A percentile compares a stretch with the other conserved stretches of the same genome.
Conservation (phyloP, 345 rosid genomes). For the Aegle marmelos region DNA sequence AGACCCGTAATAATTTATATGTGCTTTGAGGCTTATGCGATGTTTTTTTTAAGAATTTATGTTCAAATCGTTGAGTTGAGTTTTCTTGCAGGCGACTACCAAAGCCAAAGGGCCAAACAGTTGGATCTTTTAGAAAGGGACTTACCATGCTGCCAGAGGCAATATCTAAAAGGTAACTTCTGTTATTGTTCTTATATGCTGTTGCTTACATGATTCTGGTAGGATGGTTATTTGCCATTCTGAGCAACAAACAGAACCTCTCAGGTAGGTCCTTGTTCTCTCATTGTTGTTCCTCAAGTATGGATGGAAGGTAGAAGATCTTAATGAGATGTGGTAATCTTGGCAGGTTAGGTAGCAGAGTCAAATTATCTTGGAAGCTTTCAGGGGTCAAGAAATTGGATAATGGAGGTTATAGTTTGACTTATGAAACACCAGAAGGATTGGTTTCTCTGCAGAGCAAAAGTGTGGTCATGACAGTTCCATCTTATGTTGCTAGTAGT, state of each 20-base stretch:
- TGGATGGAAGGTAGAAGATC: conserved; percentile 7
- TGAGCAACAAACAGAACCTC: not conserved
- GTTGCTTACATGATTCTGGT: not conserved
- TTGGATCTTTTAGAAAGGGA: conserved; percentile 90
- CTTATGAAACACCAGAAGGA: conserved; percentile 91
- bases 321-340: conserved; percentile 11
- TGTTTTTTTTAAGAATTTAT: conserved; percentile 1
- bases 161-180: conserved; percentile 62
- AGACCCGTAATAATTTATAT: conserved; percentile 59
- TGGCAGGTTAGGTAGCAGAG: conserved; percentile 76
- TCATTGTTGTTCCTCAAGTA: not conserved
- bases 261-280: not conserved
- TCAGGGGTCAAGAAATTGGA: conserved; percentile 59
- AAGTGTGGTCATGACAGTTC: conserved; percentile 80
- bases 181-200: not conserved
- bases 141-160: conserved; percentile 87
- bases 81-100: conserved; percentile 61
- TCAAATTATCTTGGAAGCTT: conserved; percentile 88
- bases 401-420: conserved; percentile 55
- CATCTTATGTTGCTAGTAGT: conserved; percentile 76
- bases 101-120: conserved; percentile 93
- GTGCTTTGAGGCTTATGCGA: conserved; percentile 18
- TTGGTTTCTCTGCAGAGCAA: conserved; percentile 59
- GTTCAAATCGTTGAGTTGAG: conserved; percentile 10
- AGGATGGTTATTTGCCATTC: not conserved